Base-by-base conservation (phyloP, 148 eudicot genomes). In the Suaeda aralocaspica region DNA sequence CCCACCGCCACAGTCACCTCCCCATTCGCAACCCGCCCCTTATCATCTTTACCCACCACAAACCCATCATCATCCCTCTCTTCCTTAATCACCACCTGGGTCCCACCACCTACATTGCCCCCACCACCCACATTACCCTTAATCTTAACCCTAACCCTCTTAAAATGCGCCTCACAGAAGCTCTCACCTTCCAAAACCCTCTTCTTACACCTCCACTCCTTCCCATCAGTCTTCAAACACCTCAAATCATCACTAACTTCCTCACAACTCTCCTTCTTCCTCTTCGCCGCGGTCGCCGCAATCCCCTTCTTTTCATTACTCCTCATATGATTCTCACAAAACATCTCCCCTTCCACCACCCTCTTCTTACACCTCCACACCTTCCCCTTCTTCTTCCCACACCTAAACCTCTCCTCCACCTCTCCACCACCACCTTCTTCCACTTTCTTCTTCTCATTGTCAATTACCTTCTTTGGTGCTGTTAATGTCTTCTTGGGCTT, bases 121-220 rank as follows among this genome's bases (percentile, higher is more conserved):
- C 4, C 4, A 7, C 12, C 21, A 22, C 1, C n/a, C 33, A 29
- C 36, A 11, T 44, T 66, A 12, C 51, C 29, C 64, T 39, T 60
- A 52, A 24, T 59, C 19, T 64, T 66, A 13, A 76, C 46, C 36
- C 25, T 62, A 25, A 75, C 39, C 41, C 61, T 59, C 39, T 64
- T 70, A 33, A 55, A 64, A 33, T 75, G 73, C 0, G 57, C 25
- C 51, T 69, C 78, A 53, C 78, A 75, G 2, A 75, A 2, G 11
- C 5, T 52, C 19, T 68, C 4, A 49, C 73, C 78, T 29, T 68
- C 78, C 64, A 69, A 19, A 55, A 62, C 74, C 70, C 58, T 48
- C 64, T 50, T 44, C 59, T 70, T 76, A 41, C 78, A 70, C 74
- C 74, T 60, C 78, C 78, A 63, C 0, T 55, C 69, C 31, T 64